Evolutionary conservation across 1,139 yeast genomes (phyloP).

Genomic region (Komagataea norvegica): DNA sequence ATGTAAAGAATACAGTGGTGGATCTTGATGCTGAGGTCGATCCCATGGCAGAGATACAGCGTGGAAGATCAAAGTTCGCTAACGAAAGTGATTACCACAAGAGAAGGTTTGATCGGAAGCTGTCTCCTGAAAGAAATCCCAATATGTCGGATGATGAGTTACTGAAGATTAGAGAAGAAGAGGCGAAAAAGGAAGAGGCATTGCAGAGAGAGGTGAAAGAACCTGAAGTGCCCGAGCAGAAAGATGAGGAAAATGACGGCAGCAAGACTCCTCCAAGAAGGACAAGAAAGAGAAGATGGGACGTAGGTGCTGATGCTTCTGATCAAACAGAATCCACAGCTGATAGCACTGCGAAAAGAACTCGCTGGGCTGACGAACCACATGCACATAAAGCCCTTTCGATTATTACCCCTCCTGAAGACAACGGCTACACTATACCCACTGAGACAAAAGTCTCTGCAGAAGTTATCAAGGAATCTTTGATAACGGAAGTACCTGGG

Average conservation of each 20-base stretch:
- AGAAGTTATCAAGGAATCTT: conserved; percentile 28
- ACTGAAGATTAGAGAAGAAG: conserved; percentile 28
- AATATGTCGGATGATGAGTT: conserved; percentile 23
- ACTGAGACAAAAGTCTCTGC: conserved; percentile 25
- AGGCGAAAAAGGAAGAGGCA: conserved; percentile 19
- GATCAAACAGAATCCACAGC: conserved; percentile 10
- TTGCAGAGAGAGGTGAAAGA: conserved; percentile 6
- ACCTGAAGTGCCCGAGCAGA: neutral
- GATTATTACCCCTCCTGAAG: no score
- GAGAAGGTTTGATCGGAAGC: conserved; percentile 33
- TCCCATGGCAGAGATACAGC: conserved; percentile 29
- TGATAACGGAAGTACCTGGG: conserved; percentile 60
- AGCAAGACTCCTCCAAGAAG: conserved; percentile 28
- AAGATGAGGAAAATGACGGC: conserved; percentile 15
- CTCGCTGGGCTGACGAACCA: conserved; percentile 23
- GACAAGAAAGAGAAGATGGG: conserved; percentile 31
- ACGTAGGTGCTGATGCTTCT: conserved; percentile 22
- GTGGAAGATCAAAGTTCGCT: conserved; percentile 30
- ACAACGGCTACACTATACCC: conserved; percentile 28
- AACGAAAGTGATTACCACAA: conserved; percentile 41
- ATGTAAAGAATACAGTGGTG: conserved; percentile 16
- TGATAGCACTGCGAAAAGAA: conserved; percentile 15
- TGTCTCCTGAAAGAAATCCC: conserved; percentile 29
- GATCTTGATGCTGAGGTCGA: conserved; percentile 27
- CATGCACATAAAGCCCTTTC: conserved; percentile 9